These are phyloP conservation scores for Torulaspora maleeae DNA, from an alignment of 805 yeast species.

Conservation along the genomic window DNA sequence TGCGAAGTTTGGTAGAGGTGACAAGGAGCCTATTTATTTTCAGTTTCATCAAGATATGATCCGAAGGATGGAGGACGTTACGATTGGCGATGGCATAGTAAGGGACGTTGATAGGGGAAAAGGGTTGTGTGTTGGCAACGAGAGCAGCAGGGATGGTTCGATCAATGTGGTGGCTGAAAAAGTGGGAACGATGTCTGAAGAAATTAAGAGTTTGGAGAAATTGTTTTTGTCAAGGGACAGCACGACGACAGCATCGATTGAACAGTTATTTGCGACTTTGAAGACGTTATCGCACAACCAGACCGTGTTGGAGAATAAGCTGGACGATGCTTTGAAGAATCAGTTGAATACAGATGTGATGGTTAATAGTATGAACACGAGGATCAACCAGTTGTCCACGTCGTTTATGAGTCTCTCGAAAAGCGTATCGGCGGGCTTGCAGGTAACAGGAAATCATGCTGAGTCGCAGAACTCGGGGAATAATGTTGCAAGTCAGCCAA, in stretches of 20 bases:
- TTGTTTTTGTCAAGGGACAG: slow-evolving; percentile 19
- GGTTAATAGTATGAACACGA: slow-evolving; percentile 29
- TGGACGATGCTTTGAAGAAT: slow-evolving; percentile 35
- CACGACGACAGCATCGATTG: slow-evolving; percentile 18
- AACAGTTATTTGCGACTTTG: slow-evolving; percentile 26
- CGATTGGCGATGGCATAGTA: background rate
- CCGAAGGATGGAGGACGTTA: background rate
- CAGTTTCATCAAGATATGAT: background rate
- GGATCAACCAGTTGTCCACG: slow-evolving; percentile 16
- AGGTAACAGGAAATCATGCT: background rate
- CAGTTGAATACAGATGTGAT: slow-evolving; percentile 36
- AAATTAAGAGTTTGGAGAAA: slow-evolving; percentile 19
- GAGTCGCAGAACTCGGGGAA: background rate
- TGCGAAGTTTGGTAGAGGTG: no score
- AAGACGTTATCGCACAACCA: slow-evolving; percentile 34
- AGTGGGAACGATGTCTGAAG: slow-evolving; percentile 9
- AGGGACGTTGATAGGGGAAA: background rate
- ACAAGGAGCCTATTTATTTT: background rate
- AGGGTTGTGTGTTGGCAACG: background rate
- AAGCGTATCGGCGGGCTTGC: background rate
- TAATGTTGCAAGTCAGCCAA: slow-evolving; percentile 6
- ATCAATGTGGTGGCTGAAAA: slow-evolving; percentile 9
- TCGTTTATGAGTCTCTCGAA: slow-evolving; percentile 7
- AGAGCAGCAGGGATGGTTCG: background rate
- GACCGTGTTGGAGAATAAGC: slow-evolving; percentile 33